Evolutionary conservation across 2,329 filamentous ascomycete species (phyloP).

Genomic region (Colletotrichum aenigma): DNA sequence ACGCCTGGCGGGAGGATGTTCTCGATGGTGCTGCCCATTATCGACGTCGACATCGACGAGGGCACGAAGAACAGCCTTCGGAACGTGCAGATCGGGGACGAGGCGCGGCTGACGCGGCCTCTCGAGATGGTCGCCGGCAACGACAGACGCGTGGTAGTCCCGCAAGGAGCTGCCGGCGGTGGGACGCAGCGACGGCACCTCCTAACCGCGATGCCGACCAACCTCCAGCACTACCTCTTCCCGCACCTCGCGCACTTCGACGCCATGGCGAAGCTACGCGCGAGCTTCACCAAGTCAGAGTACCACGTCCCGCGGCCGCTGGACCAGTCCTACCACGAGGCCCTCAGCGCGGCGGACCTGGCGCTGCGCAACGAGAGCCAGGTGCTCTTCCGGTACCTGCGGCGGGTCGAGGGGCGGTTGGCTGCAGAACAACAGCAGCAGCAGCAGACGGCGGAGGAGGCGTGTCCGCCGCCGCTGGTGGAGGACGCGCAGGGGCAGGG

Average conservation of each 20-base stretch:
- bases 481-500: neutral
- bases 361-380: slow-evolving; percentile 15
- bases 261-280: slow-evolving; percentile 18
- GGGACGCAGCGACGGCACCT: neutral
- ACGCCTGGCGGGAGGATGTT: slow-evolving; percentile 8
- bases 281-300: slow-evolving; percentile 21
- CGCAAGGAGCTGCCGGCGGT: neutral
- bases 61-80: slow-evolving; percentile 9
- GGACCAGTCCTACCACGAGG: slow-evolving; percentile 23
- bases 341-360: slow-evolving; percentile 13
- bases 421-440: neutral
- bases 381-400: slow-evolving; percentile 16
- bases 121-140: neutral
- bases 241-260: slow-evolving; percentile 22
- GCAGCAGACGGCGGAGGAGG: neutral
- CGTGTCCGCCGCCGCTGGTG: neutral
- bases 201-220: slow-evolving; percentile 20
- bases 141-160: neutral
- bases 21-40: slow-evolving; percentile 19
- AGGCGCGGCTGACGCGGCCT: neutral
- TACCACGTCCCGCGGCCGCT: slow-evolving; percentile 20
- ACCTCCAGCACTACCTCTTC: slow-evolving; percentile 21
- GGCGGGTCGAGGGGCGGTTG: neutral
- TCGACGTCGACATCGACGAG: slow-evolving; percentile 23
- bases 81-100: slow-evolving; percentile 15